Evolutionary conservation across 768 basidiomycete species (phyloP).

Genomic region (Boletus rubroflammeus): DNA sequence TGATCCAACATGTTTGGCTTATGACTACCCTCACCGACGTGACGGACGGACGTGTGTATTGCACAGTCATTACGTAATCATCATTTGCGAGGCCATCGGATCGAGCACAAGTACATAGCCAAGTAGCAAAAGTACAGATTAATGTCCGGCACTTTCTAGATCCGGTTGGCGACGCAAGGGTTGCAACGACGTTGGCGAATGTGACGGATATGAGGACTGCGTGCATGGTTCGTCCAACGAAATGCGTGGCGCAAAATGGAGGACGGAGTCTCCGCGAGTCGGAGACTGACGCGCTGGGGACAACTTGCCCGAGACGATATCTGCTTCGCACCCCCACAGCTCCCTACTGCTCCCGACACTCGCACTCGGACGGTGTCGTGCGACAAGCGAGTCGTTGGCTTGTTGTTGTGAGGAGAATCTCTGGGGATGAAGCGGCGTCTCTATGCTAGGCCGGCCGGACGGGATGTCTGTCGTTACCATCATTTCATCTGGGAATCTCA

Average conservation of each 20-base stretch:
- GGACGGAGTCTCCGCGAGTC: background rate
- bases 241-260: conserved; percentile 12
- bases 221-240: conserved; percentile 11
- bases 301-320: conserved; percentile 1
- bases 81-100: background rate
- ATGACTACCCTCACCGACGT: background rate
- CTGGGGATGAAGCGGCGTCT: conserved; percentile 22
- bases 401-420: conserved; percentile 16
- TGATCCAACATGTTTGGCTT: conserved; percentile 98
- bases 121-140: conserved; percentile 6
- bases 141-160: background rate
- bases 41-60: background rate
- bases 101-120: background rate
- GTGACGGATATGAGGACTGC: background rate
- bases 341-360: conserved; percentile 23
- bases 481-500: conserved; percentile 14
- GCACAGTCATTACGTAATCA: conserved; percentile 5
- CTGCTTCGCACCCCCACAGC: conserved; percentile 22
- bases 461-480: conserved; percentile 8
- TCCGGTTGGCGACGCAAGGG: conserved; percentile 27
- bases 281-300: conserved; percentile 8
- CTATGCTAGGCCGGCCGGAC: conserved; percentile 15
- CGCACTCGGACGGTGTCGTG: background rate
- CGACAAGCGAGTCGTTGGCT: conserved; percentile 1
- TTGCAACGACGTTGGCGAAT: conserved; percentile 16